Evolutionary conservation across 495 filamentous ascomycete genomes (phyloP).

Genomic region (Annulohypoxylon maeteangense): DNA sequence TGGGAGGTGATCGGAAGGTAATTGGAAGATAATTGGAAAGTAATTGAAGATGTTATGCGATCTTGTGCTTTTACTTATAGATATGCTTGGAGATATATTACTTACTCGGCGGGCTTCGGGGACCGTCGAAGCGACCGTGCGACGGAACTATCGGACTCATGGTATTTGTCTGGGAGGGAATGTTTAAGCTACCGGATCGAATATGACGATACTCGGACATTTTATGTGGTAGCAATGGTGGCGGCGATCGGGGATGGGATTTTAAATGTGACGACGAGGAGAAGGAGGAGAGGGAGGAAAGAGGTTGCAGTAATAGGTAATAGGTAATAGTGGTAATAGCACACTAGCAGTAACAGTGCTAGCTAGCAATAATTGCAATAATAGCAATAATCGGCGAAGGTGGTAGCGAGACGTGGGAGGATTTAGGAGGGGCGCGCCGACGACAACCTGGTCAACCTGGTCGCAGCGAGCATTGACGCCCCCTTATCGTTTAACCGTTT

Average conservation of each 20-base stretch:
- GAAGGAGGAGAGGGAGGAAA: constrained; percentile 5
- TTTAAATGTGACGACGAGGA: constrained; percentile 21
- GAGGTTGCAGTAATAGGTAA: constrained; percentile 23
- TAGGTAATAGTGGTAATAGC: constrained; percentile 7
- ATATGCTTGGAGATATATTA: constrained; percentile 20
- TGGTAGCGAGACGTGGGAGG: constrained; percentile 37
- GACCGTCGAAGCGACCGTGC: constrained; percentile 67
- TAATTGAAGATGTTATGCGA: neutral
- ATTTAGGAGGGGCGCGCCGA: constrained; percentile 45
- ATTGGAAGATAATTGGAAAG: too few species aligned
- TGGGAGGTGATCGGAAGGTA: too few species aligned
- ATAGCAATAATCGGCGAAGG: constrained; percentile 16
- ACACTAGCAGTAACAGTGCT: neutral
- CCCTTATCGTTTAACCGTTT: constrained; percentile 30
- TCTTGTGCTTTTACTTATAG: neutral
- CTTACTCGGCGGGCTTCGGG: constrained; percentile 87
- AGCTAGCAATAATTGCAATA: neutral
- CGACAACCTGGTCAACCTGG: constrained; percentile 46
- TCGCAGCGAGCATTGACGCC: constrained; percentile 44
- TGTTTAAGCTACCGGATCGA: constrained; percentile 64
- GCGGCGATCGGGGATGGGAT: constrained; percentile 28
- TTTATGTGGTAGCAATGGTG: constrained; percentile 45
- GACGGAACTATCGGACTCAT: constrained; percentile 57
- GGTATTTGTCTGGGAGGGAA: constrained; percentile 53
- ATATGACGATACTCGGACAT: constrained; percentile 62